Conservation (phyloP, 495 filamentous ascomycete species). For the Trichocladium uniseriatum region DNA sequence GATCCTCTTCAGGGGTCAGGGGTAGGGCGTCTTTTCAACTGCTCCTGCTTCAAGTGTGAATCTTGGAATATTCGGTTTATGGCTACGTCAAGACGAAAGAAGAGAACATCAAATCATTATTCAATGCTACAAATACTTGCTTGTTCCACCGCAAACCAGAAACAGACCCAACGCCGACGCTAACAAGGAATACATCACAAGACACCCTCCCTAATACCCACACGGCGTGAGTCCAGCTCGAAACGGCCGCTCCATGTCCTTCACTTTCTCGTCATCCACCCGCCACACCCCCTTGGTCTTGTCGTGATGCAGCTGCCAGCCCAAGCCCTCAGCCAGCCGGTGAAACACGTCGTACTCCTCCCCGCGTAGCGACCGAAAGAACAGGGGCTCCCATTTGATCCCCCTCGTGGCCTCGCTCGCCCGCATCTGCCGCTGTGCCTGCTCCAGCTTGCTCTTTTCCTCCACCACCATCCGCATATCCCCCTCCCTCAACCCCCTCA, state of each 20-base stretch:
- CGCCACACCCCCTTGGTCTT: constrained; percentile 31
- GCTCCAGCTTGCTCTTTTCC: constrained; percentile 33
- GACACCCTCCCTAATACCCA: constrained; percentile 13
- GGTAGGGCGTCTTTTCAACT: too few species aligned
- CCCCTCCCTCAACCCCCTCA: constrained; percentile 23
- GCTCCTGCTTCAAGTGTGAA: too few species aligned
- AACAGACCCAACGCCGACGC: constrained; percentile 3
- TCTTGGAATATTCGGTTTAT: too few species aligned
- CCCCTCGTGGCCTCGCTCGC: constrained; percentile 49
- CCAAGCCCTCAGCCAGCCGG: constrained; percentile 14
- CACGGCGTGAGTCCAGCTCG: constrained; percentile 21
- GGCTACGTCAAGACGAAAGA: neutral
- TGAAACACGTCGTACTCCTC: constrained; percentile 24
- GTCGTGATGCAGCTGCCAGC: constrained; percentile 16
- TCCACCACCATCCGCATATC: constrained; percentile 28
- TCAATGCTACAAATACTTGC: too few species aligned
- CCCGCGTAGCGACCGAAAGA: constrained; percentile 21
- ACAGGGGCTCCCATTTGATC: constrained; percentile 51
- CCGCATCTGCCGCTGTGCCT: constrained; percentile 49
- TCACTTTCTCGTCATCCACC: constrained; percentile 12
- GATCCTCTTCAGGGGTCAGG: too few species aligned
- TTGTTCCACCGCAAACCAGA: too few species aligned
- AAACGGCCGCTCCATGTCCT: constrained; percentile 20
- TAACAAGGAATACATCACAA: neutral
- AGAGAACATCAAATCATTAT: neutral